Evolutionary conservation across 2,329 filamentous ascomycete genomes (phyloP), one percentile per base, ranked within the genome.

Genomic region (Sporothrix luriei): DNA sequence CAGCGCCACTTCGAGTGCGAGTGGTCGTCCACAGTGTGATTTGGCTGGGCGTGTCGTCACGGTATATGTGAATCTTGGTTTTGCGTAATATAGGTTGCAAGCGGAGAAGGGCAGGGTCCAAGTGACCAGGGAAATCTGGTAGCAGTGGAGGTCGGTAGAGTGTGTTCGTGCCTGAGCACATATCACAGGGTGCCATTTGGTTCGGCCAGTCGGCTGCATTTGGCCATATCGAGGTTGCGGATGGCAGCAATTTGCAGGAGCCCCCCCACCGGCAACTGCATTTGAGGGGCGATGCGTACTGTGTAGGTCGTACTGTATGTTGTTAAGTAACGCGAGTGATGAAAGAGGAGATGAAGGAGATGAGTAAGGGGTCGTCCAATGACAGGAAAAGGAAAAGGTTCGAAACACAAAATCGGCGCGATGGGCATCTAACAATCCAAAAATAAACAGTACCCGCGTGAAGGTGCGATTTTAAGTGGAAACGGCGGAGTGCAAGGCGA

Each of bases 81-180:
- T 65, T 51, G 61, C 61, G 43, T 51, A 33, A 65, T 65, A 65
- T 65, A 51, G 62, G 62, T 40, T 52, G 62, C 26, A 52, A 19
- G 24, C 24, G 40, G 62, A 65, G 61, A 51, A 48, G 16, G 40
- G 16, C 38, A 48, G 40, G n/a, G 59, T 48, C 40, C 40, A 21
- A 62, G 59, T 48, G 38, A 1, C 59, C 13, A 43, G 57, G 21
- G 57, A n/a, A 46, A 59, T 13, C 24, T 21, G 29, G 33, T 61
- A 46, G 19, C n/a, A 40, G 40, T 24, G 10, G 38, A 46, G 29
- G 54, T 43, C 40, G 11, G 40, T 43, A 43, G 11, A 43, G 11
- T 13, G 40, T 43, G 14, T 43, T 33, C 26, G 10, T 62, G 29
- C 21, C 38, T 46, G 38, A 48, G 13, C 59, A 46, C 10, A 51